Evolutionary conservation across 2,329 filamentous ascomycete genomes (phyloP).

Genomic region (Sporothrix luriei): DNA sequence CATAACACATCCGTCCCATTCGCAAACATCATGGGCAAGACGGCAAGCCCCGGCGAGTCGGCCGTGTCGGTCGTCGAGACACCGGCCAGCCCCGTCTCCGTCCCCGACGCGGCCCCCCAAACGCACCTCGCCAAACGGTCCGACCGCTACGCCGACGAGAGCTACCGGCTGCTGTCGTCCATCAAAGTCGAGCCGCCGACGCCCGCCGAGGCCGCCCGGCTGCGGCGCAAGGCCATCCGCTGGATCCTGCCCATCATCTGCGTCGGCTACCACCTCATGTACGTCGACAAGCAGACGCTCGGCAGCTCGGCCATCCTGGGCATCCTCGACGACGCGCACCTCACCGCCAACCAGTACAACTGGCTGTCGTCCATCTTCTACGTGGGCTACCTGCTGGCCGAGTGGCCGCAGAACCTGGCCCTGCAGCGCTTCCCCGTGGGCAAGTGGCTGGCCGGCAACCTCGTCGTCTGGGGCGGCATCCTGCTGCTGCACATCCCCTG

Average conservation of each 20-base stretch:
- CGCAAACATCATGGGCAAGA: background rate
- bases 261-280: constrained; percentile 35
- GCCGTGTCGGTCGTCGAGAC: constrained; percentile 2
- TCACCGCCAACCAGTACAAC: constrained; percentile 32
- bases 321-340: constrained; percentile 27
- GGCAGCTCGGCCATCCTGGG: constrained; percentile 32
- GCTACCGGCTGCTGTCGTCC: constrained; percentile 29
- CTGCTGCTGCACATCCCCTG: constrained; percentile 32
- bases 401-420: constrained; percentile 51
- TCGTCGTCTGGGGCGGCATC: constrained; percentile 33
- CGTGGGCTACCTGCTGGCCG: constrained; percentile 52
- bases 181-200: constrained; percentile 28
- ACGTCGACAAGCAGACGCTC: constrained; percentile 34
- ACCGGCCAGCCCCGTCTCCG: background rate
- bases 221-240: constrained; percentile 23
- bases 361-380: constrained; percentile 49
- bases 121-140: constrained; percentile 19
- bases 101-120: background rate
- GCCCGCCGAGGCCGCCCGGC: constrained; percentile 20
- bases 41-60: constrained; percentile 8
- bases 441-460: constrained; percentile 34
- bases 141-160: constrained; percentile 31
- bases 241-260: constrained; percentile 32
- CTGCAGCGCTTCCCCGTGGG: constrained; percentile 33
- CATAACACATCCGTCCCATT: background rate